phyloP scores from a whole-genome alignment of 2,329 filamentous ascomycete genomes.

The Leptosphaerulina australis region DNA sequence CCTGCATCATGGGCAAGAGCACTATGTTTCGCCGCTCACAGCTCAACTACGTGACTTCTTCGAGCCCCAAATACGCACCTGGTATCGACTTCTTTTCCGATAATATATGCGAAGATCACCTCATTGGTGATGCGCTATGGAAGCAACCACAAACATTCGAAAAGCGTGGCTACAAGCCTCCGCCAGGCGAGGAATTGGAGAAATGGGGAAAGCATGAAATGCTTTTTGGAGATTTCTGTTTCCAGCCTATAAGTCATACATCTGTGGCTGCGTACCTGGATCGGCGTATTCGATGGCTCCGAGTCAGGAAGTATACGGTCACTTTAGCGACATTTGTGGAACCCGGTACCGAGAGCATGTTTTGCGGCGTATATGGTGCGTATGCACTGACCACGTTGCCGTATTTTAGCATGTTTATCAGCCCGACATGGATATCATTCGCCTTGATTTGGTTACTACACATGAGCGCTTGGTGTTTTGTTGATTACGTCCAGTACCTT shows the following conservation, averaged over 20 bases:
- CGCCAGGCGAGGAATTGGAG: slow-evolving; percentile 39
- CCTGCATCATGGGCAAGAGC: slow-evolving; percentile 94
- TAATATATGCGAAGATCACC: slow-evolving; percentile 97
- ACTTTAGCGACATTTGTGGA: slow-evolving; percentile 87
- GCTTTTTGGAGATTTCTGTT: slow-evolving; percentile 81
- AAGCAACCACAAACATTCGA: slow-evolving; percentile 57
- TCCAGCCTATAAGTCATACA: slow-evolving; percentile 88
- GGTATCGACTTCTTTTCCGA: slow-evolving; percentile 93
- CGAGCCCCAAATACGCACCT: slow-evolving; percentile 57
- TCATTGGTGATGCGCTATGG: slow-evolving; percentile 93
- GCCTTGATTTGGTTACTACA: slow-evolving; percentile 68
- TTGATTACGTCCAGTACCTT: slow-evolving; percentile 76
- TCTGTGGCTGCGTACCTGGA: slow-evolving; percentile 77
- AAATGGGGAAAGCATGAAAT: slow-evolving; percentile 78
- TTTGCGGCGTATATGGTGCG: slow-evolving; percentile 81
- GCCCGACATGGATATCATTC: slow-evolving; percentile 72
- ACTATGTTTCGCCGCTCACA: slow-evolving; percentile 98
- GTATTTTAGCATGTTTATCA: slow-evolving; percentile 63
- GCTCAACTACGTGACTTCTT: slow-evolving; percentile 72
- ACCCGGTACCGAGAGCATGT: slow-evolving; percentile 84
- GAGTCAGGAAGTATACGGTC: slow-evolving; percentile 94
- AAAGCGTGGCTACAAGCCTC: slow-evolving; percentile 30
- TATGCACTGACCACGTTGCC: slow-evolving; percentile 78
- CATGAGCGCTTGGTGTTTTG: slow-evolving; percentile 71
- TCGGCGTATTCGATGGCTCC: slow-evolving; percentile 84